Base-by-base conservation (phyloP, 2,329 filamentous ascomycete species). In the Epichloe elymi region DNA sequence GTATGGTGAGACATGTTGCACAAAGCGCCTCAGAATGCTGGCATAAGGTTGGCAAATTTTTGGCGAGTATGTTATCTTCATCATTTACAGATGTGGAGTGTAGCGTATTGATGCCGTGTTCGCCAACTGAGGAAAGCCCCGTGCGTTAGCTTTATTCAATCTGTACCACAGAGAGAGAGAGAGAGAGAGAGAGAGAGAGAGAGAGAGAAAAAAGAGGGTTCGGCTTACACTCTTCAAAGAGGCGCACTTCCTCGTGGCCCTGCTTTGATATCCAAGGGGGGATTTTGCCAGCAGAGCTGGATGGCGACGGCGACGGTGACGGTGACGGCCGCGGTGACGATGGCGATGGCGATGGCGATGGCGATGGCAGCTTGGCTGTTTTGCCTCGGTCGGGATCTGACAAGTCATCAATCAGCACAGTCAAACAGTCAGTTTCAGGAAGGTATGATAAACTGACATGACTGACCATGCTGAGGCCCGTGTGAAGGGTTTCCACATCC, bases 31-130 rank as follows among this genome's bases (percentile, higher is more conserved):
- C 40, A 14, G 48, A 49, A 33, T 49, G 19, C 33, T 26, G 19
- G 17, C 30, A 49, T 15, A 44, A 11, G 14, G 17, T 15, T 5
- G 48, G 48, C 5, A 49, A 35, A 12, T 37, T 26, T 11, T 43
- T 17, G 30, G 19, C 19, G 11, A 49, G 33, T 1, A 49, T n/a
- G 33, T 49, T 49, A 17, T 49, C 48, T n/a, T 49, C 20, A 4
- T 49, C 48, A 43, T 49, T 43, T 14, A 49, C 40, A 14, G 48
- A 43, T 20, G 48, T 49, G 4, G 48, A 49, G 30, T 5, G 6
- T 3, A 49, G 20, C 30, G 48, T 37, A 10, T 49, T 44, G 40
- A 49, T 37, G 30, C 48, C 48, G 37, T 37, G 19, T 2, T 36
- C 4, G 40, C 43, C 4, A 35, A 49, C 48, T 49, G 17, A 7